A percentile compares a stretch with the other conserved stretches of the same genome.
Conservation (phyloP, 345 rosid species). For the Trapa bicornis region DNA sequence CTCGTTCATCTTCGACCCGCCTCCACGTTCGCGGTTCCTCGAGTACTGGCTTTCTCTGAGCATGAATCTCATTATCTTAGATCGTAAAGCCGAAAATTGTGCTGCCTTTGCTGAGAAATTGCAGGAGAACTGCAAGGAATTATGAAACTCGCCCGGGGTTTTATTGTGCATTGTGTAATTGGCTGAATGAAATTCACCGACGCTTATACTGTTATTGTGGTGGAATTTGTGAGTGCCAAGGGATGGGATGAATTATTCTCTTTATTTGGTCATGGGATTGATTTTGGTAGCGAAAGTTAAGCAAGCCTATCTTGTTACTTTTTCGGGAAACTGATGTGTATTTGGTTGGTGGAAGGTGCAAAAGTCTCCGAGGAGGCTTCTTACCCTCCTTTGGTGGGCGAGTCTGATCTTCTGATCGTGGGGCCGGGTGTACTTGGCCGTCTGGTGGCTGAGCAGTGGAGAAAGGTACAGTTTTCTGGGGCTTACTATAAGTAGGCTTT, state of each 20-base stretch:
- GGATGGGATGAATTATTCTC: neutral
- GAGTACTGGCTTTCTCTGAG: neutral
- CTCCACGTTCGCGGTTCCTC: slow-evolving; percentile 6
- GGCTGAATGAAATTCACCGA: neutral
- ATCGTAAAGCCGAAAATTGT: no score
- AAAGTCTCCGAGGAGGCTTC: slow-evolving; percentile 28
- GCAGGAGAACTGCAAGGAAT: no score
- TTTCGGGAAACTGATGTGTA: neutral
- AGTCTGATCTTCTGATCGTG: slow-evolving; percentile 63
- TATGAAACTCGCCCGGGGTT: neutral
- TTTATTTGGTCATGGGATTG: neutral
- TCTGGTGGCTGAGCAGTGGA: slow-evolving; percentile 79
- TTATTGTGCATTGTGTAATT: neutral
- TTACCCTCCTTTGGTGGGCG: slow-evolving; percentile 39
- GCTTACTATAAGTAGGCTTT: neutral
- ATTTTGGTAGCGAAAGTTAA: neutral
- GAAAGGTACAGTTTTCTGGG: slow-evolving; percentile 31
- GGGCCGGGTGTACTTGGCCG: slow-evolving; percentile 99
- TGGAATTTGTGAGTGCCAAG: neutral
- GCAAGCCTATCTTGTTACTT: neutral
- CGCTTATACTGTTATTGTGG: neutral
- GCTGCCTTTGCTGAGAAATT: neutral
- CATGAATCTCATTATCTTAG: neutral
- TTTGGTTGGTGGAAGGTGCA: slow-evolving; percentile 23
- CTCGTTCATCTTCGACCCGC: slow-evolving; percentile 4